Conservation (phyloP, 352 stramenopile genomes). For the Globisporangium megalacanthum region DNA sequence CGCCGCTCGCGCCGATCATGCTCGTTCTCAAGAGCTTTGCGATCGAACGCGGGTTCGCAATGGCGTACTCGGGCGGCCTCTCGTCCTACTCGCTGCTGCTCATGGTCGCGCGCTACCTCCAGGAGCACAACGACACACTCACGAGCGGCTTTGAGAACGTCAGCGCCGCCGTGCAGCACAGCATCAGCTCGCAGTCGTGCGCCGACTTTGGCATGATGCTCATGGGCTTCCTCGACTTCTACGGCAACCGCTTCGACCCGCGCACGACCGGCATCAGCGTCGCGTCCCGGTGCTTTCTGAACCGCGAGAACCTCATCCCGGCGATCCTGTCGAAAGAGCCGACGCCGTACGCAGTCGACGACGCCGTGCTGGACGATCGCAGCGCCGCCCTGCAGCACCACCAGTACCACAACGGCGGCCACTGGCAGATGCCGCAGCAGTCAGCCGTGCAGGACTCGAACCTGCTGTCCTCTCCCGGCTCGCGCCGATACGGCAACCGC, state of each 20-base stretch:
- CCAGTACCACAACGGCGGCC: constrained; percentile 29
- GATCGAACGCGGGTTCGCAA: constrained; percentile 91
- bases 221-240: constrained; percentile 97
- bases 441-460: constrained; percentile 46
- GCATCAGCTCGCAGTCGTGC: constrained; percentile 51
- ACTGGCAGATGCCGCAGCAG: constrained; percentile 58
- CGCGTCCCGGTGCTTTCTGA: constrained; percentile 73
- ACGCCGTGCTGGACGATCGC: constrained; percentile 47
- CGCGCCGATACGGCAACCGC: constrained; percentile 61
- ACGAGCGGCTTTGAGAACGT: constrained; percentile 59
- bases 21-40: constrained; percentile 95
- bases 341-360: constrained; percentile 39
- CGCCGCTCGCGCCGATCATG: constrained; percentile 93
- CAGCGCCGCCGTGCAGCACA: constrained; percentile 50
- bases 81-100: constrained; percentile 95
- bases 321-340: constrained; percentile 22
- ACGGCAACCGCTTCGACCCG: constrained; percentile 93
- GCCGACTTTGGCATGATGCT: constrained; percentile 93
- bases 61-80: constrained; percentile 95
- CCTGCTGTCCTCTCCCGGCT: constrained; percentile 49
- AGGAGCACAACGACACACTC: constrained; percentile 74
- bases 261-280: constrained; percentile 89
- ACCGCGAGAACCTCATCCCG: constrained; percentile 50
- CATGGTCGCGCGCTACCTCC: constrained; percentile 93
- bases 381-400: constrained; percentile 14